Base-by-base conservation (phyloP, 345 rosid genomes). In the Psidium friedrichsthalianum region DNA sequence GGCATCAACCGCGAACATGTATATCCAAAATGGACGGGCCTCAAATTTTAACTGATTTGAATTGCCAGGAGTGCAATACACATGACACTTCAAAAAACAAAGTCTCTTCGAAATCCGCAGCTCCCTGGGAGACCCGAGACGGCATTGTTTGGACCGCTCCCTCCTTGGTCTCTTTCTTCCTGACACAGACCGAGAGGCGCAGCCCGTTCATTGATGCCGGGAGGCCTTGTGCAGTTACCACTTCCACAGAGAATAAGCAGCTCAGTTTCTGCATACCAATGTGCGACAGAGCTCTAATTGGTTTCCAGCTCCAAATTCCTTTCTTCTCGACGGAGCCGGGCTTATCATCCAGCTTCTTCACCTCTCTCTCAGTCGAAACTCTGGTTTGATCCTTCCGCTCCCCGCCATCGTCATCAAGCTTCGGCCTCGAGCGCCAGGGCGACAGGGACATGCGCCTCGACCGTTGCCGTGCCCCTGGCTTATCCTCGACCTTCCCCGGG, bases 261-360 rank as follows among this genome's bases (percentile, higher is more conserved):
- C 96, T 95, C 85, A 95, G 64, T 86, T 95, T 97, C 86, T 94
- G 98, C 99, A 92, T 97, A 80, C 96, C 95, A 49, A 97, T 93
- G 69, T 93, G 98, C 16, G 92, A 80, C 53, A 97, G 91, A 4
- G 94, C 98, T 22, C 98, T 94, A 82, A 97, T 91, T 14, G 99
- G 99, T 84, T 95, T 97, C 99, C 99, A 97, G 27, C 87, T 93
- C 99, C 98, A 95, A 95, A 95, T 89, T 54, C 98, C 98, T 86
- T 92, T 94, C 86, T 89, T 95, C 89, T 91, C 96, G 9, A 84
- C 82, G 6, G 91, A 61, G 57, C 85, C 86, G 2, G 56, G 16
- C n/a, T 59, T 84, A 74, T 87, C 92, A 27, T 88, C 94, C 29
- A 90, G 74, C 86, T 44, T 91, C 82, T 80, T 89, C n/a, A 15